phyloP scores from a whole-genome alignment of 75 land plant genomes.

The Selaginella moellendorffii region DNA sequence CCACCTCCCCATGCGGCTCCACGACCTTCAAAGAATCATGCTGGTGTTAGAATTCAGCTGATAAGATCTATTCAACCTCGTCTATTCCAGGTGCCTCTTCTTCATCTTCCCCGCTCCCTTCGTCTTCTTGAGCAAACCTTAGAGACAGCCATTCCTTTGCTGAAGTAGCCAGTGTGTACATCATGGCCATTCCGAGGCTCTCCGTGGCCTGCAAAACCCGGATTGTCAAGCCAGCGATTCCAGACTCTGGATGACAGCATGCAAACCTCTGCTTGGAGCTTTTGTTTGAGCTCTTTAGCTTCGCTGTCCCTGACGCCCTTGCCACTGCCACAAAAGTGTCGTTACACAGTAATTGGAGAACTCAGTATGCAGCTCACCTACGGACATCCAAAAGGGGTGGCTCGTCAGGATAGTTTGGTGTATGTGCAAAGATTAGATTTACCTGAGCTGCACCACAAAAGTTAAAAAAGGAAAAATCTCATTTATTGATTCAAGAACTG shows the following conservation, averaged over 20 bases:
- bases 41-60: too few relatives aligned
- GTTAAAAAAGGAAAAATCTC: too few relatives aligned
- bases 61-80: too few relatives aligned
- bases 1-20: constrained; percentile 86
- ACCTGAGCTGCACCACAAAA: constrained; percentile 44
- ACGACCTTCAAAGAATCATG: too few relatives aligned
- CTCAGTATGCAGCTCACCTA: constrained; percentile 30
- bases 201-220: constrained; percentile 50
- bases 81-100: constrained; percentile 50
- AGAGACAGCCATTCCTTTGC: constrained; percentile 90
- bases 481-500: too few relatives aligned
- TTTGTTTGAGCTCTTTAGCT: constrained; percentile 42
- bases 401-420: constrained; percentile 86
- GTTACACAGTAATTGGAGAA: too few relatives aligned
- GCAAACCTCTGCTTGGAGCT: constrained; percentile 69
- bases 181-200: constrained; percentile 98
- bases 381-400: constrained; percentile 66
- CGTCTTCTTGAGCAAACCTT: constrained; percentile 36
- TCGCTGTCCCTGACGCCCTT: constrained; percentile 50
- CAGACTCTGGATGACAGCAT: too few relatives aligned
- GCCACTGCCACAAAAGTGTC: constrained; percentile 24
- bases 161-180: constrained; percentile 81
- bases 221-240: too few relatives aligned
- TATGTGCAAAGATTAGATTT: constrained; percentile 76
- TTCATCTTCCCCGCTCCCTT: constrained; percentile 21